Conservation (phyloP, 2,329 filamentous ascomycete genomes). For the Trichoderma semiorbis region DNA sequence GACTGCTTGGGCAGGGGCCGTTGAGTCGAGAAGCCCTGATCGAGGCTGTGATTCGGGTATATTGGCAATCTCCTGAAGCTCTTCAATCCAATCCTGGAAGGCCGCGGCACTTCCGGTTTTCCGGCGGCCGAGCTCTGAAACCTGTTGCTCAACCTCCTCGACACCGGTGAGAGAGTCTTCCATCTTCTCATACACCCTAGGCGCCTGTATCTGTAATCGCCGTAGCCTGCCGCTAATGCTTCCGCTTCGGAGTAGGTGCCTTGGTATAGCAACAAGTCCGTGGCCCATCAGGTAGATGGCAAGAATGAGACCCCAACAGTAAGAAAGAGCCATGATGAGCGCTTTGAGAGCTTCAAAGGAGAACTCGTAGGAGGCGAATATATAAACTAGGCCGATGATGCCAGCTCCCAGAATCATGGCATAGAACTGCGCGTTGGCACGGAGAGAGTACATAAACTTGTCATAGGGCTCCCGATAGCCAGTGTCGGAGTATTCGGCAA, state of each 20-base stretch:
- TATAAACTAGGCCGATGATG: constrained; percentile 72
- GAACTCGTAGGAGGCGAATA: constrained; percentile 74
- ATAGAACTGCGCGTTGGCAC: constrained; percentile 86
- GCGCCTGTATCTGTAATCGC: constrained; percentile 73
- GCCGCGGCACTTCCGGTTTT: constrained; percentile 73
- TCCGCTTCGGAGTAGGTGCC: constrained; percentile 74
- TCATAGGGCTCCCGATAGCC: constrained; percentile 84
- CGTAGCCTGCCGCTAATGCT: constrained; percentile 71
- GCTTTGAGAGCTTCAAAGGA: constrained; percentile 72
- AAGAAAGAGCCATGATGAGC: constrained; percentile 87
- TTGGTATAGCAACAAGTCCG: constrained; percentile 85
- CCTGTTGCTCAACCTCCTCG: constrained; percentile 77
- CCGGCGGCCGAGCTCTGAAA: constrained; percentile 72
- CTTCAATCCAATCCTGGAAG: constrained; percentile 94
- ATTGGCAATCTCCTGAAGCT: constrained; percentile 74
- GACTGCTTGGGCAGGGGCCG: constrained; percentile 45
- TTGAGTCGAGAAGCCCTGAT: constrained; percentile 38
- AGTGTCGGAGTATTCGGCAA: constrained; percentile 92
- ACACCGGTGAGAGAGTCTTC: constrained; percentile 77
- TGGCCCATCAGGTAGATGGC: constrained; percentile 98
- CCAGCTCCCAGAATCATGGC: constrained; percentile 71
- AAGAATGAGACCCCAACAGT: constrained; percentile 86
- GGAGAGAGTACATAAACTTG: constrained; percentile 78
- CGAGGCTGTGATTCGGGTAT: constrained; percentile 60
- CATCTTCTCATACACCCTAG: constrained; percentile 79